Conservation (phyloP, 2,329 filamentous ascomycete genomes). For the Pezicula carpinea region DNA sequence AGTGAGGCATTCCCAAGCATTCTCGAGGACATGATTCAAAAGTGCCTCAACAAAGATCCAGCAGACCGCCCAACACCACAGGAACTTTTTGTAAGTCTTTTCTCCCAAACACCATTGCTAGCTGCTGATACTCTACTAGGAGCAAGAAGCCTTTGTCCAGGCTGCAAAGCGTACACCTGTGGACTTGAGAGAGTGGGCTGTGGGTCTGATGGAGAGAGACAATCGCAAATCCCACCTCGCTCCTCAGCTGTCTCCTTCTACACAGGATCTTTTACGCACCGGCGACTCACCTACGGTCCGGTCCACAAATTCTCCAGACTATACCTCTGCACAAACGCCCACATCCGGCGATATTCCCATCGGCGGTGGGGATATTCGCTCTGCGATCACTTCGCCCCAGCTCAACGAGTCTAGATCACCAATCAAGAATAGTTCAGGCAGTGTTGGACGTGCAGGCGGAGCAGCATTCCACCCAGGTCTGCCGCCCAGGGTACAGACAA, state of each 20-base stretch:
- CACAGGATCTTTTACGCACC: slow-evolving; percentile 67
- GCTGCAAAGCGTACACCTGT: slow-evolving; percentile 96
- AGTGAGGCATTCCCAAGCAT: slow-evolving; percentile 96
- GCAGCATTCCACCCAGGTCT: slow-evolving; percentile 37
- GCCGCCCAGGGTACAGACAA: slow-evolving; percentile 45
- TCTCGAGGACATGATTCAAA: slow-evolving; percentile 93
- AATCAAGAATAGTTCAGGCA: slow-evolving; percentile 35
- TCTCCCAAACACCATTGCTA: neutral
- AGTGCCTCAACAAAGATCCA: slow-evolving; percentile 87
- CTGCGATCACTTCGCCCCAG: slow-evolving; percentile 40
- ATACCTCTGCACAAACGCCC: slow-evolving; percentile 50
- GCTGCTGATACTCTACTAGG: slow-evolving; percentile 44
- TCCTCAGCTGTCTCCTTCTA: slow-evolving; percentile 73
- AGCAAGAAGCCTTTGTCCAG: slow-evolving; percentile 89
- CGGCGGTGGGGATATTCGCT: slow-evolving; percentile 44
- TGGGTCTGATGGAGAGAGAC: slow-evolving; percentile 88
- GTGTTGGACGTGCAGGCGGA: slow-evolving; percentile 41
- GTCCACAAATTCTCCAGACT: slow-evolving; percentile 34
- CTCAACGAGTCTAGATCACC: slow-evolving; percentile 26
- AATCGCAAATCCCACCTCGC: slow-evolving; percentile 93
- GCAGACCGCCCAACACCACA: slow-evolving; percentile 86
- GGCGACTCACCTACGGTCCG: slow-evolving; percentile 49
- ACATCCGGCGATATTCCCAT: slow-evolving; percentile 71
- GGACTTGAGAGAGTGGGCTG: slow-evolving; percentile 87
- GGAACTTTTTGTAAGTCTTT: slow-evolving; percentile 74